Evolutionary conservation across 768 basidiomycete species (phyloP).

Genomic region (Cyclocybe aegerita): DNA sequence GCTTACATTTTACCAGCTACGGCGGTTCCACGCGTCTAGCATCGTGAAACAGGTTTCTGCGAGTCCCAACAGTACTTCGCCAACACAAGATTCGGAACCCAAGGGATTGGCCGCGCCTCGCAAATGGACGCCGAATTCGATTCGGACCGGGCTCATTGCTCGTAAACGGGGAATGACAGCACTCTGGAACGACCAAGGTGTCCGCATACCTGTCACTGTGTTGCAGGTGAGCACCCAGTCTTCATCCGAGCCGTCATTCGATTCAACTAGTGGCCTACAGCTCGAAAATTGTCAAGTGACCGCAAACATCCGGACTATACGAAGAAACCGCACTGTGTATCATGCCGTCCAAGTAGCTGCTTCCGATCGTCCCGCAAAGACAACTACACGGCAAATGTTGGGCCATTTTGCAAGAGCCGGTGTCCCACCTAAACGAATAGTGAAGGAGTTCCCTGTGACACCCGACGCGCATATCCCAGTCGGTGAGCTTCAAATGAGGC

Average conservation of each 20-base stretch:
- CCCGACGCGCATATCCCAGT: constrained; percentile 87
- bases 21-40: constrained; percentile 45
- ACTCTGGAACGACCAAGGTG: constrained; percentile 90
- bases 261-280: constrained; percentile 33
- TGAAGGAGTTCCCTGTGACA: constrained; percentile 88
- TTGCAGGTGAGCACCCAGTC: constrained; percentile 66
- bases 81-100: constrained; percentile 10
- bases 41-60: constrained; percentile 27
- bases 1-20: constrained; percentile 26
- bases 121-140: constrained; percentile 84
- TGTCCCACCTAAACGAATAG: constrained; percentile 77
- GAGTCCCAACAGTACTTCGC: constrained; percentile 26
- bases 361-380: constrained; percentile 69
- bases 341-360: constrained; percentile 95
- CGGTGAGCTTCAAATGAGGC: constrained; percentile 50
- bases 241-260: neutral
- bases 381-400: constrained; percentile 74
- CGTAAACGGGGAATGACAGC: constrained; percentile 95
- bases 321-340: constrained; percentile 69
- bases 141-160: constrained; percentile 90
- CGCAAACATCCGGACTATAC: constrained; percentile 66
- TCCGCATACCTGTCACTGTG: constrained; percentile 87
- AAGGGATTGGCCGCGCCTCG: constrained; percentile 25
- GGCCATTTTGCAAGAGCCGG: constrained; percentile 88
- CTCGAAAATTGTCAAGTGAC: constrained; percentile 90